These are phyloP conservation scores for Globisporangium ultimum DNA, from an alignment of 352 stramenopile genomes.

Conservation along the genomic window DNA sequence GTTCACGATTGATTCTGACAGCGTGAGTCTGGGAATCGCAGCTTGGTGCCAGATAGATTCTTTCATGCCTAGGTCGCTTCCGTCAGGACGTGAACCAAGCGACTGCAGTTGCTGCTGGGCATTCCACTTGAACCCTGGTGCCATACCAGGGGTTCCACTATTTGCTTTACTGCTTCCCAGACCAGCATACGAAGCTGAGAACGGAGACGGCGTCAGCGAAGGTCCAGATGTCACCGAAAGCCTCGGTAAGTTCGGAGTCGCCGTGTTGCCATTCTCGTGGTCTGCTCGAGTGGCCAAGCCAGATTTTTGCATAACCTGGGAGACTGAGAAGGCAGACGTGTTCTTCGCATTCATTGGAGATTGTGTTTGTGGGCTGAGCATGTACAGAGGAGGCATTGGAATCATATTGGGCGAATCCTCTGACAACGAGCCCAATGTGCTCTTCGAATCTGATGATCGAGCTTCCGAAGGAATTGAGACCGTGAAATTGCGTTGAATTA, in stretches of 20 bases:
- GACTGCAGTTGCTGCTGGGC: slow-evolving; percentile 8
- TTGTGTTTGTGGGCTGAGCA: slow-evolving; percentile 19
- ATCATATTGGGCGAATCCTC: slow-evolving; percentile 24
- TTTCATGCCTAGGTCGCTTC: slow-evolving; percentile 25
- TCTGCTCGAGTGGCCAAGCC: neutral
- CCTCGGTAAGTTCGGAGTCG: slow-evolving; percentile 22
- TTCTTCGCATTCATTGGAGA: slow-evolving; percentile 4
- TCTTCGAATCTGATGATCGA: neutral
- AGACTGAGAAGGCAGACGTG: slow-evolving; percentile 8
- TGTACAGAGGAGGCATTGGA: slow-evolving; percentile 22
- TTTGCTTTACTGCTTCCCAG: slow-evolving; percentile 4
- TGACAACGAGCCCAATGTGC: slow-evolving; percentile 3
- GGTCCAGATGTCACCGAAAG: slow-evolving; percentile 21
- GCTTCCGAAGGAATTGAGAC: slow-evolving; percentile 16
- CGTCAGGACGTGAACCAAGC: slow-evolving; percentile 15
- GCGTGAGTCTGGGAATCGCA: slow-evolving; percentile 10
- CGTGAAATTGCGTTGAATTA: slow-evolving; percentile 23
- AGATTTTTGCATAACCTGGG: neutral
- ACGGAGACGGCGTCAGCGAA: slow-evolving; percentile 20
- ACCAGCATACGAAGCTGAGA: slow-evolving; percentile 14
- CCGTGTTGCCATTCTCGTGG: slow-evolving; percentile 10
- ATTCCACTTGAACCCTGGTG: slow-evolving; percentile 13
- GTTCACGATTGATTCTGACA: slow-evolving; percentile 18
- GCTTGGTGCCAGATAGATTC: slow-evolving; percentile 29
- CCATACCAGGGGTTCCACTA: slow-evolving; percentile 1